Percentiles rank a stretch among this genome's conserved stretches.
phyloP scores from a whole-genome alignment of 176 grass and related monocot species.

The Zoysia japonica region DNA sequence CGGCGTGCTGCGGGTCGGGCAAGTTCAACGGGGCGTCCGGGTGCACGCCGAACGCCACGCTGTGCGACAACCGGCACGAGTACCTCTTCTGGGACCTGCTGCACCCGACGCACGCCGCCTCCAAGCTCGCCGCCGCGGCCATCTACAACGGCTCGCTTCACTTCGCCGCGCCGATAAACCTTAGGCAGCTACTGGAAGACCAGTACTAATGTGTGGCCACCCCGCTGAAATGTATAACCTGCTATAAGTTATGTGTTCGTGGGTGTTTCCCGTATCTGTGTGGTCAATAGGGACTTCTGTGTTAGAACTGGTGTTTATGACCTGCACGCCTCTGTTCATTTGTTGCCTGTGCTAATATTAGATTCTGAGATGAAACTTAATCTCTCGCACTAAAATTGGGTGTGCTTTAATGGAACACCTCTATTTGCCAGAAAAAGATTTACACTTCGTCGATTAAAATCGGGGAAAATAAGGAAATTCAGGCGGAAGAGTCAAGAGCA shows the following conservation, averaged over 20 bases:
- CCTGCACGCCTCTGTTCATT: conserved; percentile 7
- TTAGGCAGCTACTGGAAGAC: conserved; percentile 75
- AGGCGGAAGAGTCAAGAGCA: neutral
- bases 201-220: conserved; percentile 18
- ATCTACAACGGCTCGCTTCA: conserved; percentile 73
- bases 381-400: neutral
- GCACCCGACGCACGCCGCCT: conserved; percentile 78
- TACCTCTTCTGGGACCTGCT: conserved; percentile 94
- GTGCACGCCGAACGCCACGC: conserved; percentile 68
- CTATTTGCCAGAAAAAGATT: neutral
- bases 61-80: conserved; percentile 69
- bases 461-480: neutral
- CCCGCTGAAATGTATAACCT: neutral
- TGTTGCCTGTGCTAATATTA: neutral
- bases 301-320: conserved; percentile 28
- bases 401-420: neutral
- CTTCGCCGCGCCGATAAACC: conserved; percentile 79
- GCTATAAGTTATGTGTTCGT: neutral
- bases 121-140: conserved; percentile 75
- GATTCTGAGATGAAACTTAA: neutral
- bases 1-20: conserved; percentile 73
- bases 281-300: neutral
- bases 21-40: conserved; percentile 63
- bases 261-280: neutral
- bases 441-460: neutral